Conservation (phyloP, 352 stramenopile species). For the Phytophthora podocarpi region DNA sequence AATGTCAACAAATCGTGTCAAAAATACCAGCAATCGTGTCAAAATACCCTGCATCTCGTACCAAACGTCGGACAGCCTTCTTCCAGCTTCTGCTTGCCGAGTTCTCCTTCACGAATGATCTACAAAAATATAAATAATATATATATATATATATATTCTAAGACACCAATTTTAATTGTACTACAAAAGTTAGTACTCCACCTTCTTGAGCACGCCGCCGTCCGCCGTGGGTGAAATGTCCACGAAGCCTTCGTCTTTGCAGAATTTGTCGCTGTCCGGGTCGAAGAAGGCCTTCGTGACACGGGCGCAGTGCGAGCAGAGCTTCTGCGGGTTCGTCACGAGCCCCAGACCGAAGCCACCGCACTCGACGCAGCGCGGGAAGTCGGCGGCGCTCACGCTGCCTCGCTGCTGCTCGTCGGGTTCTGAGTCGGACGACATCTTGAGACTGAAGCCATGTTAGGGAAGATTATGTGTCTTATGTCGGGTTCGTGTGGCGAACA, state of each 20-base stretch:
- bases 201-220: conserved; percentile 84
- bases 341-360: conserved; percentile 72
- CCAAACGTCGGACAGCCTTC: conserved; percentile 85
- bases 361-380: conserved; percentile 71
- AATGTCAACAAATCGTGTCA: neutral
- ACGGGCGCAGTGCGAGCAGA: conserved; percentile 77
- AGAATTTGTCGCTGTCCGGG: conserved; percentile 67
- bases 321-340: conserved; percentile 69
- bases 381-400: conserved; percentile 20
- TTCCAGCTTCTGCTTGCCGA: conserved; percentile 57
- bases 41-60: conserved; percentile 7
- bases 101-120: conserved; percentile 65
- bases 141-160: neutral
- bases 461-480: too few species aligned
- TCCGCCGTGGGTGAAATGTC: conserved; percentile 81
- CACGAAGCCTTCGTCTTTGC: conserved; percentile 74
- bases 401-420: neutral
- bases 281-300: conserved; percentile 80
- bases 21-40: neutral
- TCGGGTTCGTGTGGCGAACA: too few species aligned
- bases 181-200: too few species aligned
- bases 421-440: conserved; percentile 15
- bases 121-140: conserved; percentile 10
- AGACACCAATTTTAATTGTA: neutral
- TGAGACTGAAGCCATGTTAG: neutral